A percentile compares a stretch with the other conserved stretches of the same genome.
These are phyloP conservation scores for Phialemoniopsis sp. DNA, from an alignment of 2,329 filamentous ascomycete genomes.

Conservation along the genomic window DNA sequence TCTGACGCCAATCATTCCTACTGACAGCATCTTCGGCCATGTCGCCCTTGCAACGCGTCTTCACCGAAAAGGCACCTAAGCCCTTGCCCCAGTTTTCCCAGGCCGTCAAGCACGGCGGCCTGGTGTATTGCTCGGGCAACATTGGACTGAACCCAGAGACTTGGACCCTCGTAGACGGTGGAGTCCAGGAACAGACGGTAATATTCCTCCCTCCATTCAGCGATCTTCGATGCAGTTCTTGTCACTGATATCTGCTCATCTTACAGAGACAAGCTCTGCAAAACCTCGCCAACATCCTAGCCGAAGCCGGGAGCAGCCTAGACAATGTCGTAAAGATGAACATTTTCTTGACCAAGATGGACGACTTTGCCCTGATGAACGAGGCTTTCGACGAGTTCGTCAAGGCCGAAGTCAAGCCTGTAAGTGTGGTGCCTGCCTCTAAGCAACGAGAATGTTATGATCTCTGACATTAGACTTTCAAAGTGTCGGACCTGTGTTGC, in stretches of 20 bases:
- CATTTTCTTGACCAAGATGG: conserved; percentile 62
- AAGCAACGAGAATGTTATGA: conserved; percentile 42
- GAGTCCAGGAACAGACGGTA: conserved; percentile 49
- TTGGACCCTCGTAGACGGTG: conserved; percentile 44
- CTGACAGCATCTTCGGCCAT: no score
- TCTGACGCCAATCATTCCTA: no score
- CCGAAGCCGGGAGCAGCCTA: conserved; percentile 54
- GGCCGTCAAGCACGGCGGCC: conserved; percentile 57
- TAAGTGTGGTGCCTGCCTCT: conserved; percentile 32
- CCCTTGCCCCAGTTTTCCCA: conserved; percentile 56
- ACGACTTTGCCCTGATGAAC: conserved; percentile 57
- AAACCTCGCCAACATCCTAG: conserved; percentile 56
- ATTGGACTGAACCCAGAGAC: conserved; percentile 56
- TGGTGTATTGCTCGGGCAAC: conserved; percentile 68
- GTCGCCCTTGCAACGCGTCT: conserved; percentile 30
- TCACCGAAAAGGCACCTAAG: conserved; percentile 42
- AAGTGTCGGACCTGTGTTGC: conserved; percentile 64
- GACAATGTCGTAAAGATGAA: conserved; percentile 64
- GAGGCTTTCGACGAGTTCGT: conserved; percentile 50
- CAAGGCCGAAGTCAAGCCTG: conserved; percentile 37
- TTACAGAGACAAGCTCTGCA: conserved; percentile 48
- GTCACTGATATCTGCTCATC: not conserved
- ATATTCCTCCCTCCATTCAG: not conserved
- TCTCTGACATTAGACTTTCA: not conserved
- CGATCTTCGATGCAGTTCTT: not conserved